Percentiles rank a stretch among this genome's conserved stretches.
Conservation (phyloP, 1,139 yeast species). For the Pichia sp. region DNA sequence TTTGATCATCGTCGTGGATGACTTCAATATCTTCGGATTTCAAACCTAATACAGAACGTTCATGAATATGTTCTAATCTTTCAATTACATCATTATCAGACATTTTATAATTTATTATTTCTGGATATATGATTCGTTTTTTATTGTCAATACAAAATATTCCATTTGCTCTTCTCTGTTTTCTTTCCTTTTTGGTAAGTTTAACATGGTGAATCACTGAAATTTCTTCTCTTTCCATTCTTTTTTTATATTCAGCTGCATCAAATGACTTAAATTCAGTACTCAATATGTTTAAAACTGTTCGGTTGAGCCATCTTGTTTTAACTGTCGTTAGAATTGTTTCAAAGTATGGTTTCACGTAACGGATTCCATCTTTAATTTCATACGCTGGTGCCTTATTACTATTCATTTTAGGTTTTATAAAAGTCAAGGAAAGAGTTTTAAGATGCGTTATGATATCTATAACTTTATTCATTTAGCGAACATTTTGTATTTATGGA, state of each 20-base stretch:
- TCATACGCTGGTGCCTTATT: constrained; percentile 18
- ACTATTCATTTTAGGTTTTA: neutral
- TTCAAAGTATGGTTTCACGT: constrained; percentile 43
- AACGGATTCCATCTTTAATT: constrained; percentile 39
- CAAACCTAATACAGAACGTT: constrained; percentile 38
- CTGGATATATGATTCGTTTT: constrained; percentile 9
- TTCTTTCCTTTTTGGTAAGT: neutral
- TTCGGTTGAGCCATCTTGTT: constrained; percentile 43
- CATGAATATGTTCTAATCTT: constrained; percentile 53
- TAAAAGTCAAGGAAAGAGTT: neutral
- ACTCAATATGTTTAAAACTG: constrained; percentile 39
- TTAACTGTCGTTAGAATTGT: constrained; percentile 39
- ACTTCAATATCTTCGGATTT: constrained; percentile 32
- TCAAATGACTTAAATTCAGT: constrained; percentile 35
- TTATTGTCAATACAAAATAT: neutral
- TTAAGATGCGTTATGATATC: neutral
- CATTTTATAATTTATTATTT: constrained; percentile 25
- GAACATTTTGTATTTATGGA: no score
- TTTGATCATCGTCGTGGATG: constrained; percentile 41
- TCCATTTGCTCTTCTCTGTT: neutral
- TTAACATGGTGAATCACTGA: constrained; percentile 12
- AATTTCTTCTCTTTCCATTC: constrained; percentile 19
- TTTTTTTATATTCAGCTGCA: constrained; percentile 19
- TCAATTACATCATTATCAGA: constrained; percentile 46
- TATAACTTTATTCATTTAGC: no score